A percentile compares a stretch with the other conserved stretches of the same genome.
Conservation (phyloP, 2,329 filamentous ascomycete species). For the Aspergillus fructus region DNA sequence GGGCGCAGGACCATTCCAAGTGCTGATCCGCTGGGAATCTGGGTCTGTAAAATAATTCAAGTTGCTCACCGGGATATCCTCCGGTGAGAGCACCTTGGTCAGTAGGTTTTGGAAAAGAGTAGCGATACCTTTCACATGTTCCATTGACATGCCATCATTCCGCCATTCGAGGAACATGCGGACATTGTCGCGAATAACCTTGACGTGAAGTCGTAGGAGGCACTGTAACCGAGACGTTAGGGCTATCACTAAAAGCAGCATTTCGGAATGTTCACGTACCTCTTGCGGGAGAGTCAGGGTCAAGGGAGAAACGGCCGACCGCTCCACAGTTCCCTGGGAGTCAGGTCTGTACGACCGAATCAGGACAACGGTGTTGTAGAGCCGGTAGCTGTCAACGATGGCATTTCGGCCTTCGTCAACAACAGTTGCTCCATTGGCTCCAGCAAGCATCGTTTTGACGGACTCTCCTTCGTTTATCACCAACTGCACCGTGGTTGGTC, state of each 20-base stretch:
- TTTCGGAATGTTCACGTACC: constrained; percentile 18
- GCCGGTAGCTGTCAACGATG: constrained; percentile 18
- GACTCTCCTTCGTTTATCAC: constrained; percentile 30
- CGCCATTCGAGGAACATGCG: constrained; percentile 41
- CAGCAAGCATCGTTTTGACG: constrained; percentile 28
- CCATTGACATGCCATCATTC: constrained; percentile 36
- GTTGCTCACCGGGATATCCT: constrained; percentile 45
- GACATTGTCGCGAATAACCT: constrained; percentile 33
- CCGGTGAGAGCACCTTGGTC: constrained; percentile 45
- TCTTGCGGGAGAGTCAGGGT: constrained; percentile 33
- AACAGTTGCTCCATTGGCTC: constrained; percentile 19
- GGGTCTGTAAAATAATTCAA: constrained; percentile 56
- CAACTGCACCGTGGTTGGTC: constrained; percentile 24
- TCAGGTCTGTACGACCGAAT: constrained; percentile 29
- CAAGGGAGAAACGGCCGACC: constrained; percentile 23
- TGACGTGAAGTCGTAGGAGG: constrained; percentile 37
- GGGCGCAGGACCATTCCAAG: constrained; percentile 51
- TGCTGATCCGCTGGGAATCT: constrained; percentile 55
- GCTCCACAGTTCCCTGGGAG: constrained; percentile 12
- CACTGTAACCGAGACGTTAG: constrained; percentile 22
- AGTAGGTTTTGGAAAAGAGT: constrained; percentile 56
- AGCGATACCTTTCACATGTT: constrained; percentile 47
- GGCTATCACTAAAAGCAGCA: no score
- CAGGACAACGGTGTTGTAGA: constrained; percentile 38
- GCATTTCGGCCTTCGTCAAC: constrained; percentile 10